Evolutionary conservation across 179 eudicot genomes (phyloP).

Genomic region (Beta macrorhiza): DNA sequence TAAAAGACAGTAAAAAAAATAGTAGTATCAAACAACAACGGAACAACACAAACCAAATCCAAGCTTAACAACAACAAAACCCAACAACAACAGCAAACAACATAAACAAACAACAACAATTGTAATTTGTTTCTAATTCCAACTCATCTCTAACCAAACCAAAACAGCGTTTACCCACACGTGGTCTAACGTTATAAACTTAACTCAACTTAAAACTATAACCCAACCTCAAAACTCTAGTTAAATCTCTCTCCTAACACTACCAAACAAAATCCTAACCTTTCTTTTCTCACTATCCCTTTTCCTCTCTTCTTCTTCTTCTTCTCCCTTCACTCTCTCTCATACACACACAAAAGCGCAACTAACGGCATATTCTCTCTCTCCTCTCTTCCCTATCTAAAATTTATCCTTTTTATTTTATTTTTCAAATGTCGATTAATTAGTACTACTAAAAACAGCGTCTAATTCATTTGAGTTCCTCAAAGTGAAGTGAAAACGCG

Average conservation of each 20-base stretch:
- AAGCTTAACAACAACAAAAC: no score
- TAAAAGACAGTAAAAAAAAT: no score
- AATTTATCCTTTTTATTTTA: background rate
- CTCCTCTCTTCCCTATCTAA: background rate
- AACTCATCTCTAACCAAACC: background rate
- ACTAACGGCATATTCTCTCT: slow-evolving; percentile 19
- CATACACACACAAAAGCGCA: slow-evolving; percentile 7
- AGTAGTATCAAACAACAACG: no score
- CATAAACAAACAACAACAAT: no score
- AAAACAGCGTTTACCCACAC: slow-evolving; percentile 14
- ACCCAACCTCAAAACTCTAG: slow-evolving; percentile 8
- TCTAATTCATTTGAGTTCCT: background rate
- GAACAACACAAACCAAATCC: no score
- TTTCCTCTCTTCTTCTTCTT: slow-evolving; percentile 9
- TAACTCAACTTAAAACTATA: background rate
- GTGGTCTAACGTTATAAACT: background rate
- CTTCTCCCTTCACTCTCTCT: background rate
- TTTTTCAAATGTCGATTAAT: background rate
- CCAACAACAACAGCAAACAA: no score
- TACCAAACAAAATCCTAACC: background rate
- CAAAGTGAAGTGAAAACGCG: background rate
- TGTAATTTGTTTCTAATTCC: no score
- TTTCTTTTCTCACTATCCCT: background rate
- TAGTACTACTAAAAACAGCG: background rate
- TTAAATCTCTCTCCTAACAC: background rate